Evolutionary conservation across 306 rosid species (phyloP).

Genomic region (Cotoneaster glaucophyllus): DNA sequence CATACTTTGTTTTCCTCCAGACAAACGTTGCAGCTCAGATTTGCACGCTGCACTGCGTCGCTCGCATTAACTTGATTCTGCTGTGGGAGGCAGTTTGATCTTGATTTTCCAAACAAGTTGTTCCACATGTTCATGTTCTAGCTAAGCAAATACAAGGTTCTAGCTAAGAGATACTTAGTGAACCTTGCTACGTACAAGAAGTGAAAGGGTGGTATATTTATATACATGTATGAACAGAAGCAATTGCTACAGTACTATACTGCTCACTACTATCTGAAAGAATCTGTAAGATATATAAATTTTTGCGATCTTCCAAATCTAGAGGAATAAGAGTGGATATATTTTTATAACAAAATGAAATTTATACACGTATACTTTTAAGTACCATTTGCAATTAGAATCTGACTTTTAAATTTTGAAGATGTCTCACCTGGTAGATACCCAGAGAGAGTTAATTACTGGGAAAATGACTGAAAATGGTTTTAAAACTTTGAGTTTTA

Average conservation of each 20-base stretch:
- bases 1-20: constrained; percentile 41
- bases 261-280: background rate
- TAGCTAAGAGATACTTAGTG: background rate
- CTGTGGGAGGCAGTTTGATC: constrained; percentile 13
- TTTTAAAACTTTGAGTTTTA: no score
- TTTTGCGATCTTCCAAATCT: background rate
- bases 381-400: background rate
- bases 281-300: background rate
- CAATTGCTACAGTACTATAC: background rate
- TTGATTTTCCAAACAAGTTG: constrained; percentile 17
- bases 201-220: background rate
- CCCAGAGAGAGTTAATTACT: background rate
- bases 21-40: constrained; percentile 31
- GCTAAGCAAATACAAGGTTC: background rate
- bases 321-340: background rate
- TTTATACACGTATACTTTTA: background rate
- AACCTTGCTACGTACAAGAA: background rate
- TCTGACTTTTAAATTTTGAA: background rate
- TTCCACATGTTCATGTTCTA: constrained; percentile 4
- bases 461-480: no score
- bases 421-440: background rate
- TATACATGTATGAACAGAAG: background rate
- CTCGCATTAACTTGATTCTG: constrained; percentile 12
- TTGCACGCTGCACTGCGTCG: constrained; percentile 23
- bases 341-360: background rate